Percentiles rank a stretch among this genome's conserved stretches.
Evolutionary conservation across 2,329 filamentous ascomycete species (phyloP).

Genomic region (Thielaviopsis musarum): DNA sequence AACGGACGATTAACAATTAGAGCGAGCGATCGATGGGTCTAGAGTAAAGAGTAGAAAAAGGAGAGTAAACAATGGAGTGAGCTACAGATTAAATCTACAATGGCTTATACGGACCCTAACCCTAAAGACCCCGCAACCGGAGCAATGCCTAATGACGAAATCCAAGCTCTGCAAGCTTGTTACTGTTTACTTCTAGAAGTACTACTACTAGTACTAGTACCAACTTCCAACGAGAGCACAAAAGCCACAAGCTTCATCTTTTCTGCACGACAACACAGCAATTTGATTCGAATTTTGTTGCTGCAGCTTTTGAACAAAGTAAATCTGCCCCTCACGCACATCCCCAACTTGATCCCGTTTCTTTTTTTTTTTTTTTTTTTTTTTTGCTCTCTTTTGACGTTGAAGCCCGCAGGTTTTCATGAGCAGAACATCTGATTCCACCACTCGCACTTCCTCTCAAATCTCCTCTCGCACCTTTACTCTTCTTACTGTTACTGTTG

Average conservation of each 20-base stretch:
- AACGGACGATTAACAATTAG: not conserved
- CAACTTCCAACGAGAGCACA: too few relatives aligned
- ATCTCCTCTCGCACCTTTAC: not conserved
- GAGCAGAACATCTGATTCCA: not conserved
- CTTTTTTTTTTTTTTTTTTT: not conserved
- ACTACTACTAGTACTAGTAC: too few relatives aligned
- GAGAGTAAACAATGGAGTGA: too few relatives aligned
- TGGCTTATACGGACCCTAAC: not conserved
- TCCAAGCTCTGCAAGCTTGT: constrained; percentile 6
- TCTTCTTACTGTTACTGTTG: not conserved
- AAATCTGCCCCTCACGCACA: too few relatives aligned
- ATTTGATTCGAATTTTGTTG: not conserved
- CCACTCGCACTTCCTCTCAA: not conserved
- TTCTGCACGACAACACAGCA: not conserved
- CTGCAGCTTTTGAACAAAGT: not conserved
- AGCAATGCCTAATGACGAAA: constrained; percentile 5
- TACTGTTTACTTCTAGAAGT: too few relatives aligned
- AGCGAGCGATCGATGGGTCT: not conserved
- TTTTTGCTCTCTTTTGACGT: too few relatives aligned
- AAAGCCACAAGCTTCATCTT: too few relatives aligned
- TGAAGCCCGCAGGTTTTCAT: too few relatives aligned
- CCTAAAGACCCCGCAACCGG: constrained; percentile 7
- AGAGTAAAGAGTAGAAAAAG: not conserved
- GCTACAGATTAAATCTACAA: too few relatives aligned
- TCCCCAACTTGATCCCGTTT: too few relatives aligned